Percentiles rank a stretch among this genome's conserved stretches.
Evolutionary conservation across 441 rosid genomes (phyloP).

Genomic region (Sinapis alba): DNA sequence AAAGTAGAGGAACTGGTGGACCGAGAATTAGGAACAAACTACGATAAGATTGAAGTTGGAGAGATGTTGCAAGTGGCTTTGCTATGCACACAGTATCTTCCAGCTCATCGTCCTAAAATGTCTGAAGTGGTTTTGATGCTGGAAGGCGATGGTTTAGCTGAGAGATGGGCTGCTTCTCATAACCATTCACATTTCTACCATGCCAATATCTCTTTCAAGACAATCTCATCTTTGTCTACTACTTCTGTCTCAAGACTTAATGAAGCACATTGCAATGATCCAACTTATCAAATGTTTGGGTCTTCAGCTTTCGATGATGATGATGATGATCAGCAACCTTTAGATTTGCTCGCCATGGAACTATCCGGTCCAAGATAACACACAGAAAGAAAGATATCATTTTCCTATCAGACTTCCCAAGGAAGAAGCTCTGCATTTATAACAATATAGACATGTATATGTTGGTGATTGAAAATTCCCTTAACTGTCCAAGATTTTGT

Average conservation of each 20-base stretch:
- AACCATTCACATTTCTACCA: conserved; percentile 47
- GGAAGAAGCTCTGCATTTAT: conserved; percentile 23
- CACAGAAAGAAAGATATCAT: conserved; percentile 26
- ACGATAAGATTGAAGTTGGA: conserved; percentile 72
- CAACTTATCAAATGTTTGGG: conserved; percentile 68
- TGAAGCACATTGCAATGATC: conserved; percentile 49
- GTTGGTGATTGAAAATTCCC: too few species aligned
- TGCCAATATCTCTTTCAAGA: conserved; percentile 44
- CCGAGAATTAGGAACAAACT: conserved; percentile 67
- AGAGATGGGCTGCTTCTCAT: conserved; percentile 92
- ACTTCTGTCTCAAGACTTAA: conserved; percentile 39
- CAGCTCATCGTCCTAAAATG: conserved; percentile 90
- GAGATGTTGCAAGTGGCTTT: conserved; percentile 91
- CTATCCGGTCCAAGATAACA: conserved; percentile 90
- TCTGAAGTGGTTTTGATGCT: conserved; percentile 88
- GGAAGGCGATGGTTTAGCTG: conserved; percentile 94
- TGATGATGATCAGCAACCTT: conserved; percentile 74
- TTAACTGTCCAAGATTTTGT: too few species aligned
- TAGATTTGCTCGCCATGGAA: conserved; percentile 88
- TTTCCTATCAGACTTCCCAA: neutral
- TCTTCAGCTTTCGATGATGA: conserved; percentile 50
- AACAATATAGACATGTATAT: conserved; percentile 36
- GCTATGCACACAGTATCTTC: conserved; percentile 83
- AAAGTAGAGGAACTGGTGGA: conserved; percentile 76
- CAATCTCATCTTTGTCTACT: conserved; percentile 34